Conservation (phyloP, 2,329 filamentous ascomycete species). For the Hymenoscyphus linearis region DNA sequence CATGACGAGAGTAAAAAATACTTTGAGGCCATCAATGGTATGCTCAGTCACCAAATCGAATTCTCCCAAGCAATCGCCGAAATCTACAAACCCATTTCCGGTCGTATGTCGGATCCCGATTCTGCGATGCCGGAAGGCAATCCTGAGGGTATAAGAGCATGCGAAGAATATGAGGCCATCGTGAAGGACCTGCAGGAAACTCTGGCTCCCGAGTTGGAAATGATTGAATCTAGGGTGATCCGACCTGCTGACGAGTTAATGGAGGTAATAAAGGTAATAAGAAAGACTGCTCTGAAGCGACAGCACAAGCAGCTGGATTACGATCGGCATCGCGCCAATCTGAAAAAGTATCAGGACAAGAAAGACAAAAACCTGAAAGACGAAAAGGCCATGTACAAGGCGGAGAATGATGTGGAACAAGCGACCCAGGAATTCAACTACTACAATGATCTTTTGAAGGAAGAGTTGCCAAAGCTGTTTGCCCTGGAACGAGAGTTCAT, state of each 20-base stretch:
- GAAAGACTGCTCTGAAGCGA: slow-evolving; percentile 81
- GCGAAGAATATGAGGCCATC: slow-evolving; percentile 91
- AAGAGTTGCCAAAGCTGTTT: slow-evolving; percentile 91
- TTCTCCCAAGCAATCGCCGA: slow-evolving; percentile 95
- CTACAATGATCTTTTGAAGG: slow-evolving; percentile 95
- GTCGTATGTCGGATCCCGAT: slow-evolving; percentile 88
- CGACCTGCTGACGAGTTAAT: slow-evolving; percentile 88
- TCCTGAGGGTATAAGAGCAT: slow-evolving; percentile 86
- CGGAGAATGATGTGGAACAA: slow-evolving; percentile 84
- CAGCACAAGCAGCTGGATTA: slow-evolving; percentile 98
- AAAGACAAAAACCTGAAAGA: slow-evolving; percentile 96
- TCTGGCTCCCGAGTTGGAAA: slow-evolving; percentile 86
- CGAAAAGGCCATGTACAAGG: slow-evolving; percentile 95
- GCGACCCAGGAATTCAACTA: slow-evolving; percentile 96
- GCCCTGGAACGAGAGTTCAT: slow-evolving; percentile 89
- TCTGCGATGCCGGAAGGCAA: slow-evolving; percentile 79
- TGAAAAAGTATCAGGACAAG: slow-evolving; percentile 97
- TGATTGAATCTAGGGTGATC: slow-evolving; percentile 91
- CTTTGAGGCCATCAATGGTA: slow-evolving; percentile 95
- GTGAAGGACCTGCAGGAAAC: slow-evolving; percentile 87
- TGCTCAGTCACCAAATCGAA: slow-evolving; percentile 96
- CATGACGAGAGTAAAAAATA: slow-evolving; percentile 98
- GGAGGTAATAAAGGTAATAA: slow-evolving; percentile 91
- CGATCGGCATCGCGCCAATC: slow-evolving; percentile 72
- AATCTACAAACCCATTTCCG: slow-evolving; percentile 97